Evolutionary conservation across 345 rosid species (phyloP).

Genomic region (Arabidopsis suecica): DNA sequence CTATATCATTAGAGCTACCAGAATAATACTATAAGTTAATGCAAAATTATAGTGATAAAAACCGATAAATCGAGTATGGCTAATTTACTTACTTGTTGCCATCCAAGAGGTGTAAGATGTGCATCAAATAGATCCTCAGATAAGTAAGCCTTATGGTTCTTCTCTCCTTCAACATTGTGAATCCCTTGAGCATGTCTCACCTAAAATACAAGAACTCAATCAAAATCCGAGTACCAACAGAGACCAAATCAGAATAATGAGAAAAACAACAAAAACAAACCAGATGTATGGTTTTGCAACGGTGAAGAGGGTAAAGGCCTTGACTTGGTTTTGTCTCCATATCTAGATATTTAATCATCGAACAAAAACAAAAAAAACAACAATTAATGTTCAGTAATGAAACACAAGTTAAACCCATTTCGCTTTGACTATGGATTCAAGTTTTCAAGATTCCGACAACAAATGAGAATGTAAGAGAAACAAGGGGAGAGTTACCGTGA

Average conservation of each 20-base stretch:
- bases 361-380: not conserved
- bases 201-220: constrained; percentile 43
- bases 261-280: constrained; percentile 45
- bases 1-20: not conserved
- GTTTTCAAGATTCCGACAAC: constrained; percentile 4
- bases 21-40: not conserved
- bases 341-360: constrained; percentile 23
- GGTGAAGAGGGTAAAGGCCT: constrained; percentile 66
- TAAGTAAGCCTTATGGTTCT: constrained; percentile 49
- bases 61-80: not conserved
- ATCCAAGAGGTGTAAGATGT: constrained; percentile 81
- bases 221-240: not conserved
- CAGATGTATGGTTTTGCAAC: constrained; percentile 81
- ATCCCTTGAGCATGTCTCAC: constrained; percentile 94
- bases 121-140: constrained; percentile 81
- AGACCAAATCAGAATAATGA: not conserved
- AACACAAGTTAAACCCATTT: not conserved
- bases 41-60: not conserved
- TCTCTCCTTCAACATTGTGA: constrained; percentile 85
- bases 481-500: constrained; percentile 11
- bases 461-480: not conserved
- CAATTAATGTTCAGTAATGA: not conserved
- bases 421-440: not conserved
- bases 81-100: constrained; percentile 64
- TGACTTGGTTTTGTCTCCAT: constrained; percentile 56